Base-by-base conservation (phyloP, 2,329 filamentous ascomycete species). In the Aspergillus pseudoterreus region DNA sequence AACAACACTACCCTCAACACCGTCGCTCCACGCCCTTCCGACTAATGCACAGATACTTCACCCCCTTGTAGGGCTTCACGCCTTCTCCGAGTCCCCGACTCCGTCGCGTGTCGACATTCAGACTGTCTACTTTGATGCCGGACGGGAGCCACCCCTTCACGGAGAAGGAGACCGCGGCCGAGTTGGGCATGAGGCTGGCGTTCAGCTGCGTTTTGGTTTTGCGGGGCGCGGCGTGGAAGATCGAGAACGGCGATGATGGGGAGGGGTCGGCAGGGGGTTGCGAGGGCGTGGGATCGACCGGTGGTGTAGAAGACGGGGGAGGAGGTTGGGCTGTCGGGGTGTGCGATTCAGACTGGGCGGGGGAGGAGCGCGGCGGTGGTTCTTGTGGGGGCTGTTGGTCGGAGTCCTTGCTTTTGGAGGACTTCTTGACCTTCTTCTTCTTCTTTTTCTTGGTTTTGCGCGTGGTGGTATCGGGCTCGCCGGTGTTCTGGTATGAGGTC, bases 61-160 rank as follows among this genome's bases (percentile, higher is more conserved):
- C 94, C 1, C 94, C 94, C 74, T 97, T 99, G 73, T 96, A 97
- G 21, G 94, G 94, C 73, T 91, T 95, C 36, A 97, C 84, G 2
- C 88, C 84, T 59, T 95, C 90, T 0, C 90, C 90, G 43, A 99
- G 64, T 0, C 94, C 94, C 51, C 86, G 82, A 70, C 90, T 95
- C 74, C 86, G 91, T 68, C 88, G 86, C n/a, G 83, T 77, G 67
- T 86, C 82, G 12, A 86, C 71, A n/a, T 76, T 75, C 55, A 86
- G 64, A 58, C 78, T 80, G 48, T 86, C 83, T 1, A 86, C 83
- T 54, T 78, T 81, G 60, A 86, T 77, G 3, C 83, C 83, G 57
- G 82, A 85, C 0, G 83, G 79, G 36, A 86, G 66, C 82, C 83
- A 85, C 2, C 83, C 83, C 55, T 82, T 82, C 42, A 85, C 79